Percentiles rank a stretch among this genome's conserved stretches.
These are phyloP conservation scores for Elaeis oleifera DNA, from an alignment of 202 grass and related monocot species.

Conservation along the genomic window DNA sequence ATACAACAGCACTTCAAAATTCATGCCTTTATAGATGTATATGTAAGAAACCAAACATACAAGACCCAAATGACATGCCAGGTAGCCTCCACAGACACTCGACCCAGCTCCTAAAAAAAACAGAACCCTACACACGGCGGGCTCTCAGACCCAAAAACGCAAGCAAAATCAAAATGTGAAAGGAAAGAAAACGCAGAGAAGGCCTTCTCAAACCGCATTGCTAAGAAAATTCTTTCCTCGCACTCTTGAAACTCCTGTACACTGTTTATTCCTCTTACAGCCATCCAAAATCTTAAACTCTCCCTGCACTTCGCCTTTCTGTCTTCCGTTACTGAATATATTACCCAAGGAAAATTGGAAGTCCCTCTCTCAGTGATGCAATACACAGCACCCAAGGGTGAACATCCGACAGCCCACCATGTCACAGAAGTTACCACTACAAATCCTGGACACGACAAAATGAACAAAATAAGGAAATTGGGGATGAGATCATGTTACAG, in stretches of 20 bases:
- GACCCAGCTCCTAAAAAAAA: no score
- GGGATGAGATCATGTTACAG: conserved; percentile 28
- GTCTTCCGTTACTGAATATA: conserved; percentile 41
- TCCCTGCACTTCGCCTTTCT: conserved; percentile 42
- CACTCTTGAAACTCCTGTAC: conserved; percentile 74
- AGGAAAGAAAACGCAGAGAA: conserved; percentile 39
- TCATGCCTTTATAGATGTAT: no score
- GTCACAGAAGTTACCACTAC: conserved; percentile 23
- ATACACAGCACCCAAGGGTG: conserved; percentile 17
- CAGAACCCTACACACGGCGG: no score
- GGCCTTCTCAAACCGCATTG: conserved; percentile 25
- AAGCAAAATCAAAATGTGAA: conserved; percentile 22
- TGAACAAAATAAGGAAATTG: conserved; percentile 29
- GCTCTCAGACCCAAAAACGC: conserved; percentile 24
- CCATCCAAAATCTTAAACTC: conserved; percentile 69
- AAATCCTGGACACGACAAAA: conserved; percentile 24
- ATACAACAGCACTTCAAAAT: no score
- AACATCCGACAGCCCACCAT: conserved; percentile 22
- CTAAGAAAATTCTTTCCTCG: conserved; percentile 22
- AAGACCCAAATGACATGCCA: no score
- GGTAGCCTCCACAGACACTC: no score
- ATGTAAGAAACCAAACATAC: no score
- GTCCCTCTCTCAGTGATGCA: conserved; percentile 3
- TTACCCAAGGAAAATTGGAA: conserved; percentile 36
- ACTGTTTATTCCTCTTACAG: conserved; percentile 44